Percentiles rank a stretch among this genome's conserved stretches.
These are phyloP conservation scores for Neurospora sp. DNA, from an alignment of 2,329 filamentous ascomycete genomes.

Conservation along the genomic window DNA sequence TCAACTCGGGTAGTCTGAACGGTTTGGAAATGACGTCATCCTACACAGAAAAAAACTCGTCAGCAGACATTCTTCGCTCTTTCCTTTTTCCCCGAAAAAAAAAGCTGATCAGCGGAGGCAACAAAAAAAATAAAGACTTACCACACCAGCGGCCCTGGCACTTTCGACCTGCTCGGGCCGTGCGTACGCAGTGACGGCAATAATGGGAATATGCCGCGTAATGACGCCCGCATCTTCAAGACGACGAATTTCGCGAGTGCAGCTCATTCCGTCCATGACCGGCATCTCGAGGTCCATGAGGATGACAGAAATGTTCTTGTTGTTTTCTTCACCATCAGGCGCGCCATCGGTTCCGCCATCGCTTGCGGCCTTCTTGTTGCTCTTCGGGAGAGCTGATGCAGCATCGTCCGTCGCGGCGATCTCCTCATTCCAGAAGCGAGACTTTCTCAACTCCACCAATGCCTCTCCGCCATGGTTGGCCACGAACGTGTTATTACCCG, in stretches of 20 bases:
- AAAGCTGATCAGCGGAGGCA: background rate
- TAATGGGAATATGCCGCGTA: conserved; percentile 60
- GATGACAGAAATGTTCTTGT: conserved; percentile 51
- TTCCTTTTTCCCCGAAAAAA: background rate
- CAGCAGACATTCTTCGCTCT: conserved; percentile 12
- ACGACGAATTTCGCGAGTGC: conserved; percentile 58
- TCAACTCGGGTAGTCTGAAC: conserved; percentile 63
- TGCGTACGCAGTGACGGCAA: conserved; percentile 77
- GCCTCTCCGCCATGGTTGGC: conserved; percentile 58
- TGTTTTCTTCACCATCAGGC: conserved; percentile 23
- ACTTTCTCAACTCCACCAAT: conserved; percentile 45
- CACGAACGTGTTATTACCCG: conserved; percentile 50
- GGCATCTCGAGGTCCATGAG: conserved; percentile 78
- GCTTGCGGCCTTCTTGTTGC: background rate
- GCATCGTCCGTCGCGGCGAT: conserved; percentile 1
- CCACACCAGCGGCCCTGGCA: conserved; percentile 64
- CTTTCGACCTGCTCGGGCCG: conserved; percentile 63
- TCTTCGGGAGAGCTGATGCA: background rate
- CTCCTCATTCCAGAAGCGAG: conserved; percentile 40
- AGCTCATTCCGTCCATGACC: conserved; percentile 72
- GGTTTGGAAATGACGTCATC: conserved; percentile 74
- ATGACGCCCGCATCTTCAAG: conserved; percentile 54
- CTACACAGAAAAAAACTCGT: conserved; percentile 23
- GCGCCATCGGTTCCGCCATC: background rate
- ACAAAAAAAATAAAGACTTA: conserved; percentile 29